Base-by-base conservation (phyloP, 768 basidiomycete species). In the Obba rivulosa region DNA sequence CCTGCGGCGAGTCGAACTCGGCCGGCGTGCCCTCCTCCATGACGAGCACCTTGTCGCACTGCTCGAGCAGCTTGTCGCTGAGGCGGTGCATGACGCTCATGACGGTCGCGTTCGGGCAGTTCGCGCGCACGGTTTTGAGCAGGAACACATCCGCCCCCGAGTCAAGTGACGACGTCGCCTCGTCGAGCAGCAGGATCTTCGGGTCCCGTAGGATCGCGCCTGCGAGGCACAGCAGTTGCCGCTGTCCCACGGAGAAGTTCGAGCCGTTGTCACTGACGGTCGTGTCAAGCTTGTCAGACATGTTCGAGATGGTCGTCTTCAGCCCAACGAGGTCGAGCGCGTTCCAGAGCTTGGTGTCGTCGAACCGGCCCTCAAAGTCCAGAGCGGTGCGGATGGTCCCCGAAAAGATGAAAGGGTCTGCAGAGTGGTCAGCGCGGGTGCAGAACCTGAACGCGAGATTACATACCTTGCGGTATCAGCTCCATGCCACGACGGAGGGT, bases 351-450 rank as follows among this genome's bases (percentile, higher is more conserved):
- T 7, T 52, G 23, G 55, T 56, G 34, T 64, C 64, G 13, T 21
- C 43, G 4, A 57, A 57, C 35, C 58, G 54, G 40, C 53, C 50
- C 2, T 64, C 54, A 25, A 57, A 64, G 25, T 66, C 64, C 16
- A 66, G 52, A 39, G 54, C 44, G 7, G 64, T 57, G 18, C 60
- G 64, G 43, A 64, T 64, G 16, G 58, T 62, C 16, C 64, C 62
- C 4, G 64, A 66, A 52, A 66, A 65, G 34, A 65, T 60, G 48
- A 66, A 66, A 3, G 64, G 63, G 41, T 66, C 62, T 64, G 35
- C 2, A 4, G 18, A 17, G 8, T 4, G 22, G 35, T 23, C 34
- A 47, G 52, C 31, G 45, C n/a, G n/a, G n/a, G n/a, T 45, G 11
- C 22, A 16, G 4, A 4, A 11, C 28, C 16, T 41, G 34, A 21